Conservation (phyloP, 768 basidiomycete genomes). For the Tulasnella sp. region DNA sequence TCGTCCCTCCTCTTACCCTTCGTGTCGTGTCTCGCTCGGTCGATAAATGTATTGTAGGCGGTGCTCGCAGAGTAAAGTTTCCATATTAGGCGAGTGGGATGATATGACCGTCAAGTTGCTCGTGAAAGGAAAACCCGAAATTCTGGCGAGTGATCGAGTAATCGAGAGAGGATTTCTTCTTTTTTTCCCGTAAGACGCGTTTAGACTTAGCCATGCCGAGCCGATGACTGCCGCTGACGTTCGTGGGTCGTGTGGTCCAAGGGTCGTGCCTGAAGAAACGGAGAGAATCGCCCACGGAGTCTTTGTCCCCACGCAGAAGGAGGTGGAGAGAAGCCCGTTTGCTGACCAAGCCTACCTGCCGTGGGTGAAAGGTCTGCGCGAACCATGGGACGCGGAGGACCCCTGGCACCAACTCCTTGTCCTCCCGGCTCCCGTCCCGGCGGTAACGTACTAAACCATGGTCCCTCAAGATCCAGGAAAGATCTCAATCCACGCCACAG, state of each 20-base stretch:
- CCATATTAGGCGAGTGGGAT: not conserved
- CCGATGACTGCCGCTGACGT: not conserved
- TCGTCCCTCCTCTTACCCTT: not conserved
- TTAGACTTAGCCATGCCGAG: not conserved
- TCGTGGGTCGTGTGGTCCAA: not conserved
- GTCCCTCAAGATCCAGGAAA: not conserved
- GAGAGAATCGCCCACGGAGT: conserved; percentile 19
- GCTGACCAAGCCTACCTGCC: not conserved
- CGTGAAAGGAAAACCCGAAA: not conserved
- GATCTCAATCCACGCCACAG: too few species aligned
- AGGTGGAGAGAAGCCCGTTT: not conserved
- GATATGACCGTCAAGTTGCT: not conserved
- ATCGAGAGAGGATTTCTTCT: not conserved
- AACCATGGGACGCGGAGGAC: not conserved
- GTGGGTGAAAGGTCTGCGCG: not conserved
- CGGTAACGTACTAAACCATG: not conserved
- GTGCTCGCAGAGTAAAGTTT: too few species aligned
- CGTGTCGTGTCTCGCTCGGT: not conserved
- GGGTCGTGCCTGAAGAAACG: not conserved
- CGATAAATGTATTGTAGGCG: not conserved
- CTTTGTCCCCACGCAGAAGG: not conserved
- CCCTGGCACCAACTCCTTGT: not conserved
- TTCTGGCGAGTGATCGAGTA: not conserved
- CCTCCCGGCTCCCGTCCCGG: not conserved
- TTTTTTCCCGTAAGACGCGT: not conserved